These are phyloP conservation scores for Penicillium sp. DNA, from an alignment of 2,329 filamentous ascomycete species.

Conservation along the genomic window DNA sequence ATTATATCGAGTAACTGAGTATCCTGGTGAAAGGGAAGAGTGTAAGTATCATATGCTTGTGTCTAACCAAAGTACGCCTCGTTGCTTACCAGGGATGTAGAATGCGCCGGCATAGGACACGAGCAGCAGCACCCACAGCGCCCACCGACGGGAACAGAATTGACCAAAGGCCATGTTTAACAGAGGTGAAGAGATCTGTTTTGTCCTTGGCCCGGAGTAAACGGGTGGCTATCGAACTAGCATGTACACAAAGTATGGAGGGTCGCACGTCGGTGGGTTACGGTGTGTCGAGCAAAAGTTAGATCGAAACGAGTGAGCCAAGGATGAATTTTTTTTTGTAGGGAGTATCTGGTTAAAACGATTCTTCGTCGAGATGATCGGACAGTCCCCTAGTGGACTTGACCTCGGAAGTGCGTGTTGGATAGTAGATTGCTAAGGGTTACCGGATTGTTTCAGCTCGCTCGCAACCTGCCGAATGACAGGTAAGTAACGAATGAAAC, in stretches of 20 bases:
- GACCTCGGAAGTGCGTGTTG: neutral
- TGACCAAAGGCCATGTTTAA: slow-evolving; percentile 18
- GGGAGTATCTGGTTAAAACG: neutral
- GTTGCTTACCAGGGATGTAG: slow-evolving; percentile 73
- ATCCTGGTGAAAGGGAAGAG: slow-evolving; percentile 54
- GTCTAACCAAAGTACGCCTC: neutral
- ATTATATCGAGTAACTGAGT: slow-evolving; percentile 76
- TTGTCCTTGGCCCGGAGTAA: slow-evolving; percentile 12
- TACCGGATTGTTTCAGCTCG: slow-evolving; percentile 1
- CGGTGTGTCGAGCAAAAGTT: neutral
- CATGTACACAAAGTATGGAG: slow-evolving; percentile 9
- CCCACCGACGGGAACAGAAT: slow-evolving; percentile 21
- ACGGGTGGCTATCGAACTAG: slow-evolving; percentile 7
- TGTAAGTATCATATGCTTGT: slow-evolving; percentile 10
- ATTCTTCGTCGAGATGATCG: neutral
- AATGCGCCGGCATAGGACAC: slow-evolving; percentile 63
- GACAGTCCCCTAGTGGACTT: slow-evolving; percentile 7
- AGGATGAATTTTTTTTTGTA: neutral
- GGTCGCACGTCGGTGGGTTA: neutral
- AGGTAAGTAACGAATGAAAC: slow-evolving; percentile 28
- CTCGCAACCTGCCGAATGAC: neutral
- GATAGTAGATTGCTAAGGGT: neutral
- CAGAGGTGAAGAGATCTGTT: slow-evolving; percentile 2
- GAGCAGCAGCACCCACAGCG: slow-evolving; percentile 18
- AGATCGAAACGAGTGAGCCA: neutral